Percentiles rank a stretch among this genome's conserved stretches.
Conservation (phyloP, 73 alveolate species). For the Tetrahymena thermophila region DNA sequence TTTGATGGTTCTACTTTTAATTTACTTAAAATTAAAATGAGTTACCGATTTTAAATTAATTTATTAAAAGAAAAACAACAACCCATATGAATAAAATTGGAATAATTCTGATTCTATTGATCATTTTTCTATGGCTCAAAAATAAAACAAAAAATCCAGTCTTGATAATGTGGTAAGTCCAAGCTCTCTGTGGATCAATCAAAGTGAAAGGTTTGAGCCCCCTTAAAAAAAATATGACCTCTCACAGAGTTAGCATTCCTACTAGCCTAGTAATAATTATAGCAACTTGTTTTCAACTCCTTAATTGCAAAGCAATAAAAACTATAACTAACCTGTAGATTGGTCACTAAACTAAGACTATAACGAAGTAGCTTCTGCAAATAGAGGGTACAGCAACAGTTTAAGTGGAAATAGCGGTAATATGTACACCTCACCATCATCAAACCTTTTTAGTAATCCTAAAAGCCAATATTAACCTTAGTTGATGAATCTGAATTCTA, state of each 20-base stretch:
- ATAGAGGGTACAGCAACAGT: background rate
- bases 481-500: background rate
- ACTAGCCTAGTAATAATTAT: background rate
- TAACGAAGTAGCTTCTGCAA: background rate
- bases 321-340: background rate
- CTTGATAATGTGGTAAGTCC: background rate
- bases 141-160: background rate
- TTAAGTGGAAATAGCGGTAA: background rate
- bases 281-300: background rate
- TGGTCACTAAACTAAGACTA: background rate
- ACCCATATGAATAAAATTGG: background rate
- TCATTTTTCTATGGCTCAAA: background rate
- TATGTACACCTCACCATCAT: background rate
- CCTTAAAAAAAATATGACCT: background rate
- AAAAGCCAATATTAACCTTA: background rate
- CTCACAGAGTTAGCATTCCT: background rate
- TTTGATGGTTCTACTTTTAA: background rate
- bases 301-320: background rate
- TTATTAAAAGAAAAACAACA: background rate
- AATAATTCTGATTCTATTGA: background rate
- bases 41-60: too few relatives aligned
- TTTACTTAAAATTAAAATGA: too few relatives aligned
- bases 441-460: background rate
- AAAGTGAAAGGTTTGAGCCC: background rate
- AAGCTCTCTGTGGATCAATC: background rate